Percentiles rank a stretch among this genome's conserved stretches.
Evolutionary conservation across 495 filamentous ascomycete species (phyloP).

Genomic region (Lasiosphaeria ovina): DNA sequence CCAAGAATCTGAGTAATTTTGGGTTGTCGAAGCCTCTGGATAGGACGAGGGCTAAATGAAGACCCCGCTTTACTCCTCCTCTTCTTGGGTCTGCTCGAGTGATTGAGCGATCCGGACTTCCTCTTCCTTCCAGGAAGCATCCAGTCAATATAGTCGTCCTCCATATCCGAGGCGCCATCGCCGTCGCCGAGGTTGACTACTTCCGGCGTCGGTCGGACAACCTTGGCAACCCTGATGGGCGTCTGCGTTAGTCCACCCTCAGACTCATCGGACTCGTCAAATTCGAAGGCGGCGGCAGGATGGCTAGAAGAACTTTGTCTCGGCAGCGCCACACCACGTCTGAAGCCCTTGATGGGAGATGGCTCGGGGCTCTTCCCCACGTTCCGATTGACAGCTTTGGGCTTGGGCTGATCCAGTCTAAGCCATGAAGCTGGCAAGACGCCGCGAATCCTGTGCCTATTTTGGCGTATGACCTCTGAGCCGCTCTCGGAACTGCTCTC

Average conservation of each 20-base stretch:
- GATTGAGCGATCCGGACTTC: conserved; percentile 16
- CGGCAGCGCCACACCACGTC: conserved; percentile 57
- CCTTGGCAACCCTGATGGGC: neutral
- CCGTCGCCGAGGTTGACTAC: conserved; percentile 22
- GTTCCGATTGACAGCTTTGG: conserved; percentile 27
- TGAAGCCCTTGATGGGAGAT: conserved; percentile 31
- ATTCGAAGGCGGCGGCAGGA: conserved; percentile 30
- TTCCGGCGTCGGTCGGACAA: neutral
- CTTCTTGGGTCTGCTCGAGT: conserved; percentile 16
- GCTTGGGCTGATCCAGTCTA: conserved; percentile 59
- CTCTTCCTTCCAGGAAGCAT: conserved; percentile 50
- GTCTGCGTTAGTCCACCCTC: conserved; percentile 24
- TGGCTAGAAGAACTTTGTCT: conserved; percentile 28
- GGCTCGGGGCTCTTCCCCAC: conserved; percentile 41
- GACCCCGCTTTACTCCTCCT: conserved; percentile 32
- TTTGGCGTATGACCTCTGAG: conserved; percentile 41
- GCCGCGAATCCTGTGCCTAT: conserved; percentile 63
- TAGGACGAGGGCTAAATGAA: conserved; percentile 25
- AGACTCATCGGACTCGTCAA: conserved; percentile 50
- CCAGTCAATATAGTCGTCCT: conserved; percentile 53
- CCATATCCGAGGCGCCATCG: conserved; percentile 43
- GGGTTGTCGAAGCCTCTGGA: conserved; percentile 37
- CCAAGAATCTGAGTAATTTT: conserved; percentile 45
- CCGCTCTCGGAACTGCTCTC: conserved; percentile 37
- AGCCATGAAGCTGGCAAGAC: conserved; percentile 92